Evolutionary conservation across 2,329 filamentous ascomycete species (phyloP), one percentile per base, ranked within the genome.

Genomic region (Fusarium nisikadoi): DNA sequence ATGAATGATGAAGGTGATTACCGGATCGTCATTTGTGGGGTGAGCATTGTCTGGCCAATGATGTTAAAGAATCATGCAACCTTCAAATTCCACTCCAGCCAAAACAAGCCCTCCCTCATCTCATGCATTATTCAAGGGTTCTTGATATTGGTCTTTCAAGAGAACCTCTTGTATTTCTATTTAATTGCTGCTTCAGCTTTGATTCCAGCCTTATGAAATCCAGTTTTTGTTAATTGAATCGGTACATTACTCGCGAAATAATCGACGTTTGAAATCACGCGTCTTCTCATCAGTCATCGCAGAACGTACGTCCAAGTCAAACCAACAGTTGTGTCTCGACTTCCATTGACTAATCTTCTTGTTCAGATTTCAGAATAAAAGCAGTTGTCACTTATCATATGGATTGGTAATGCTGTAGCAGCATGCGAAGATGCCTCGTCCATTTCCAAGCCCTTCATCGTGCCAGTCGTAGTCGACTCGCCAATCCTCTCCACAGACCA

Each of bases 341-440:
- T 29, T 25, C 20, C 7, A 12, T n/a, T 52, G 29, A 23, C 53
- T 39, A 20, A 72, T 23, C 19, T 5, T 14, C 19, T 13, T 41
- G 5, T 14, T 20, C 4, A 10, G 64, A 27, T 5, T 20, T 31
- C 8, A 33, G 12, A 67, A 14, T 2, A 47, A 35, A 29, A 50
- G 33, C 16, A 31, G 43, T 4, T 10, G 6, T 27, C 8, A 17
- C n/a, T 49, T 38, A n/a, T 29, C 14, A 19, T 58, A 33, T 33
- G 38, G 29, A 60, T 25, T 52, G 38, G 65, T 56, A 53, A 75
- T 76, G 72, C 46, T 20, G 60, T 46, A 49, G 45, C 73, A 77
- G 68, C 43, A 77, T 77, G 76, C 70, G 54, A 70, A 55, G 42
- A 76, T 77, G 76, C n/a, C 59, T 64, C 23, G 23, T 25, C 68